These are phyloP conservation scores for Phytopythium litorale DNA, from an alignment of 352 stramenopile genomes.

Conservation along the genomic window DNA sequence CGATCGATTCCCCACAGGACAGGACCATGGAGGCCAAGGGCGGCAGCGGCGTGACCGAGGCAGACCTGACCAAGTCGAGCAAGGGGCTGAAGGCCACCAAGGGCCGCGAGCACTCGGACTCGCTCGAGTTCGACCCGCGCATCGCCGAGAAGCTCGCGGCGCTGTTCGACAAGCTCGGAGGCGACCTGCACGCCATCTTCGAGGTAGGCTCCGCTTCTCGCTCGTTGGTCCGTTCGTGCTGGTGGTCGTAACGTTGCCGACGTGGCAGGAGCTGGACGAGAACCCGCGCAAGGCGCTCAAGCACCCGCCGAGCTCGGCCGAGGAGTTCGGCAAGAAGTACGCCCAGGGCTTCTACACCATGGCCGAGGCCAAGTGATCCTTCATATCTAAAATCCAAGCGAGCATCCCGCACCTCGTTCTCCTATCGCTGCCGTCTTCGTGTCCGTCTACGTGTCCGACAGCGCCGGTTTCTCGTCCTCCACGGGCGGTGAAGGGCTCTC, in stretches of 20 bases:
- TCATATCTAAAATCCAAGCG: not conserved
- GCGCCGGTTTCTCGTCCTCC: not conserved
- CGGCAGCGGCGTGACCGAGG: slow-evolving; percentile 32
- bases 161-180: slow-evolving; percentile 63
- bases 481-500: not conserved
- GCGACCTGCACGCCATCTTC: slow-evolving; percentile 64
- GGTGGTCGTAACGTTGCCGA: not conserved
- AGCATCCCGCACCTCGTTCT: not conserved
- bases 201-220: slow-evolving; percentile 20
- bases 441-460: not conserved
- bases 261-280: slow-evolving; percentile 57
- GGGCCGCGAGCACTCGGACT: slow-evolving; percentile 60
- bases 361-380: slow-evolving; percentile 65
- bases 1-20: not conserved
- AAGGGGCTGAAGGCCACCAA: slow-evolving; percentile 65
- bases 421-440: not conserved
- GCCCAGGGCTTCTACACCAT: slow-evolving; percentile 84
- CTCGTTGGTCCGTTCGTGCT: not conserved
- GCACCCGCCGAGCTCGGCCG: slow-evolving; percentile 47
- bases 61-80: slow-evolving; percentile 55
- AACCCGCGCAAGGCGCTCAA: slow-evolving; percentile 78
- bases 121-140: slow-evolving; percentile 58
- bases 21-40: slow-evolving; percentile 61
- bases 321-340: slow-evolving; percentile 78
- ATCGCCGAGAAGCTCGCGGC: slow-evolving; percentile 49